Evolutionary conservation across 1,284 basidiomycete species (phyloP).

Genomic region (Rhodotorula sp.): DNA sequence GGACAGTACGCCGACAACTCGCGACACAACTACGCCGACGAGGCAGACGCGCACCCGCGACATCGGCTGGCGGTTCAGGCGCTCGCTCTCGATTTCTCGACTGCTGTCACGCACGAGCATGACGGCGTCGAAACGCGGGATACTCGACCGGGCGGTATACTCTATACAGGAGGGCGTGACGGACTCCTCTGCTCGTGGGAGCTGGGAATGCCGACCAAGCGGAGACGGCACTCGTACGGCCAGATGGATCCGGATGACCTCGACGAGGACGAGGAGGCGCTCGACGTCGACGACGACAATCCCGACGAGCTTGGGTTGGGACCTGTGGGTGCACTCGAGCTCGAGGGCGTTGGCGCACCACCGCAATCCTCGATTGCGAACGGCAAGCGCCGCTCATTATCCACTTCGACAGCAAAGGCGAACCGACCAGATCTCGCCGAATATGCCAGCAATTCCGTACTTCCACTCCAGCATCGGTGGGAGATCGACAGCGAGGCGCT

Average conservation of each 20-base stretch:
- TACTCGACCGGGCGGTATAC: constrained; percentile 73
- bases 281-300: constrained; percentile 31
- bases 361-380: background rate
- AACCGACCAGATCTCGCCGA: no score
- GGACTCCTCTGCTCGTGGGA: constrained; percentile 92
- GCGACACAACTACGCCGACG: constrained; percentile 18
- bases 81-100: constrained; percentile 80
- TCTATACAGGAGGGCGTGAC: constrained; percentile 91
- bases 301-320: constrained; percentile 6
- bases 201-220: constrained; percentile 62
- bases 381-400: background rate
- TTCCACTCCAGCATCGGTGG: constrained; percentile 73
- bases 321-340: constrained; percentile 5
- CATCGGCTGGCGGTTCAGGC: constrained; percentile 85
- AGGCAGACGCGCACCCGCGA: constrained; percentile 58
- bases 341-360: constrained; percentile 28
- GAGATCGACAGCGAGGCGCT: constrained; percentile 60
- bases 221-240: constrained; percentile 50
- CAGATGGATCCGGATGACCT: background rate
- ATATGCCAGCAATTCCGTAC: constrained; percentile 3
- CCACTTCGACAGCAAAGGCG: constrained; percentile 9
- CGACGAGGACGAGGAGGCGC: constrained; percentile 52
- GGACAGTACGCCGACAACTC: constrained; percentile 27
- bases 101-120: constrained; percentile 56
- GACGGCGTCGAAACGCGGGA: constrained; percentile 50